A percentile compares a stretch with the other conserved stretches of the same genome.
Evolutionary conservation across 2,329 filamentous ascomycete species (phyloP).

Genomic region (Botryotinia globosa): DNA sequence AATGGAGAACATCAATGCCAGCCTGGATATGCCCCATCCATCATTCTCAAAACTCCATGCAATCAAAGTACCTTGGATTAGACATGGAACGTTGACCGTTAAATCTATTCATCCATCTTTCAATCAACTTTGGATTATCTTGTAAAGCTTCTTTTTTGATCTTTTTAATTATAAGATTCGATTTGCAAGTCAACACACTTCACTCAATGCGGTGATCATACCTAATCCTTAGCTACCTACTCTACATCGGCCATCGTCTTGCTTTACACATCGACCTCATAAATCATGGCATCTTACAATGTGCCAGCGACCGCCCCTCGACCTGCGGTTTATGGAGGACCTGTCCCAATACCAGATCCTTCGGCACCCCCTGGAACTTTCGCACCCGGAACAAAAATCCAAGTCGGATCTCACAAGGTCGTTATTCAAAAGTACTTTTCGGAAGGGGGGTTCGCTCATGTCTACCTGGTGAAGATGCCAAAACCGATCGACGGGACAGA

Average conservation of each 20-base stretch:
- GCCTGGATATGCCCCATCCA: constrained; percentile 19
- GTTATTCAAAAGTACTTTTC: constrained; percentile 96
- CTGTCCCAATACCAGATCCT: constrained; percentile 43
- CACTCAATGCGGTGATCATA: constrained; percentile 37
- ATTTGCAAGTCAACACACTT: constrained; percentile 4
- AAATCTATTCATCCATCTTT: constrained; percentile 12
- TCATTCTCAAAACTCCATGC: constrained; percentile 10
- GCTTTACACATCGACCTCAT: constrained; percentile 23
- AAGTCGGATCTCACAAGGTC: constrained; percentile 88
- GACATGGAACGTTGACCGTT: constrained; percentile 14
- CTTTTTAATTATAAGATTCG: constrained; percentile 2
- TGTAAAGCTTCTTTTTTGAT: not conserved
- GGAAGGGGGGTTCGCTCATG: constrained; percentile 96
- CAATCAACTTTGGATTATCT: not conserved
- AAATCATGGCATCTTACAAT: constrained; percentile 45
- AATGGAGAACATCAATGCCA: constrained; percentile 13
- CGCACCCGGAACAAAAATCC: constrained; percentile 89
- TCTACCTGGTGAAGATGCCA: constrained; percentile 89
- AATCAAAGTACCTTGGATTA: constrained; percentile 8
- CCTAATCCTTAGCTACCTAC: constrained; percentile 19
- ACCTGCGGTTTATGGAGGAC: constrained; percentile 46
- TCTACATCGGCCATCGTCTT: constrained; percentile 24
- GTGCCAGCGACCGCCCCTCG: constrained; percentile 42
- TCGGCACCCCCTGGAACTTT: constrained; percentile 79
- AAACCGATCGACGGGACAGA: constrained; percentile 46